These are phyloP conservation scores for Tephrocybe sp. DNA, from an alignment of 768 basidiomycete species.

Conservation along the genomic window DNA sequence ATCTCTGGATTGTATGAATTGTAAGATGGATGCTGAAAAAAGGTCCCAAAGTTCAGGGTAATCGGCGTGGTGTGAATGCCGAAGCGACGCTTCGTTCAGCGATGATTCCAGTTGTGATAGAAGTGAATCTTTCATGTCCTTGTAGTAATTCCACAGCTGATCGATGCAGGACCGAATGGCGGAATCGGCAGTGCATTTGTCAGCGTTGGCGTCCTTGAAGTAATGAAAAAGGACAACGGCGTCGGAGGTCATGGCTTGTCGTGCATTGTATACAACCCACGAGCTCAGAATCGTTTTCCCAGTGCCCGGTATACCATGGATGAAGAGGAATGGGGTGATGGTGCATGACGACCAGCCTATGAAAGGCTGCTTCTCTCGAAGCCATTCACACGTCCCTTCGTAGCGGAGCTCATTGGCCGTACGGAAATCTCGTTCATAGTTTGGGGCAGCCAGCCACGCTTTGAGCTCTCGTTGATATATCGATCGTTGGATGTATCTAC, in stretches of 20 bases:
- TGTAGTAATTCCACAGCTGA: background rate
- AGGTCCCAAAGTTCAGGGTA: background rate
- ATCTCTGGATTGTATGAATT: background rate
- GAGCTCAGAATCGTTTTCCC: conserved; percentile 10
- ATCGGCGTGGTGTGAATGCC: background rate
- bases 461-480: background rate
- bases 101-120: background rate
- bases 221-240: conserved; percentile 1
- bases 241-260: background rate
- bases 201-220: background rate
- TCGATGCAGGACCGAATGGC: conserved; percentile 4
- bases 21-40: background rate
- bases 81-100: background rate
- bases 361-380: background rate
- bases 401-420: background rate
- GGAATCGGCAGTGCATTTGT: background rate
- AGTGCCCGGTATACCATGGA: conserved; percentile 1
- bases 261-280: background rate
- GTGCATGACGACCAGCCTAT: background rate
- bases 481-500: background rate
- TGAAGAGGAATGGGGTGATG: background rate
- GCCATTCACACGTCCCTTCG: conserved; percentile 9
- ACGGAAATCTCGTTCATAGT: conserved; percentile 1
- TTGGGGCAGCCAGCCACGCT: conserved; percentile 2
- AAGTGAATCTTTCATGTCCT: background rate